A percentile compares a stretch with the other conserved stretches of the same genome.
Conservation (phyloP, 306 rosid genomes). For the Astragalus glycyphyllos region DNA sequence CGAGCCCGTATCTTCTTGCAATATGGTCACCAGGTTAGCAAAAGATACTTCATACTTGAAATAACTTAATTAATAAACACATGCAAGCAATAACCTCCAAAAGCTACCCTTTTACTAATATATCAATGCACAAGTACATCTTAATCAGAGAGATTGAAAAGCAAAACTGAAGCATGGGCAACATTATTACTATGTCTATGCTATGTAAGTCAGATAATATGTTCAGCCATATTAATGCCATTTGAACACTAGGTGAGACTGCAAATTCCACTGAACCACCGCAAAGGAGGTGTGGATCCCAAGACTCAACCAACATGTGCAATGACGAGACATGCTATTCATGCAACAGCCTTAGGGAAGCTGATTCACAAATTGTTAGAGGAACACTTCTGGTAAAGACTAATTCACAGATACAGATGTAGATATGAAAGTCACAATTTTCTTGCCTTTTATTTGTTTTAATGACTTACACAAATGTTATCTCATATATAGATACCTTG, state of each 20-base stretch:
- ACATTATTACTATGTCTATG: slow-evolving; percentile 28
- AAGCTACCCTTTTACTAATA: slow-evolving; percentile 29
- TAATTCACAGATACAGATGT: slow-evolving; percentile 20
- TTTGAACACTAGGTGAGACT: slow-evolving; percentile 70
- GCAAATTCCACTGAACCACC: slow-evolving; percentile 71
- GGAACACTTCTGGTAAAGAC: slow-evolving; percentile 84
- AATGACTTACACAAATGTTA: slow-evolving; percentile 39
- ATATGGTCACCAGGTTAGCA: slow-evolving; percentile 95
- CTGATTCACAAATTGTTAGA: slow-evolving; percentile 74
- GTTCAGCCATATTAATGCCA: slow-evolving; percentile 31
- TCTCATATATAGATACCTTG: slow-evolving; percentile 73
- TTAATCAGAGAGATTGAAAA: slow-evolving; percentile 30
- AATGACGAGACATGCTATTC: slow-evolving; percentile 69
- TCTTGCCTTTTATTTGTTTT: slow-evolving; percentile 14
- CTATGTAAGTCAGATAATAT: slow-evolving; percentile 33
- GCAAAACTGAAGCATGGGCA: slow-evolving; percentile 20
- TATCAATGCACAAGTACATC: slow-evolving; percentile 27
- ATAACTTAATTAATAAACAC: slow-evolving; percentile 24
- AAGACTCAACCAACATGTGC: slow-evolving; percentile 61
- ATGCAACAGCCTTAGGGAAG: slow-evolving; percentile 79
- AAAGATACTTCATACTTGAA: slow-evolving; percentile 27
- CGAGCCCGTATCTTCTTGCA: slow-evolving; percentile 96
- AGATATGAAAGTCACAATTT: slow-evolving; percentile 22
- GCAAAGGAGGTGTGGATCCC: slow-evolving; percentile 66
- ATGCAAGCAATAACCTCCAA: slow-evolving; percentile 18